Percentiles rank a stretch among this genome's conserved stretches.
phyloP scores from a whole-genome alignment of 1,284 basidiomycete species.

The Marasmius oreades region DNA sequence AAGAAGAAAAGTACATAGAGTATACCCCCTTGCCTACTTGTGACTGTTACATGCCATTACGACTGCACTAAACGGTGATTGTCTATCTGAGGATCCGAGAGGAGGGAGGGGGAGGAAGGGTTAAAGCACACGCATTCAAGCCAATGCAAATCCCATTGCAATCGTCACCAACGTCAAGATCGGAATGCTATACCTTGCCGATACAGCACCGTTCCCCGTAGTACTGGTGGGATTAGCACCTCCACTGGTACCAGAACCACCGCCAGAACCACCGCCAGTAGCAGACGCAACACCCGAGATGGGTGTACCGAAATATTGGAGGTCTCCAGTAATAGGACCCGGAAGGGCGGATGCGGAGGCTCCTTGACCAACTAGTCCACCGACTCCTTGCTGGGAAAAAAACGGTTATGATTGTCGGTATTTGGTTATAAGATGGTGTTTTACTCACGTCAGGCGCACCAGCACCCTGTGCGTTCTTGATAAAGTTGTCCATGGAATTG shows the following conservation, averaged over 20 bases:
- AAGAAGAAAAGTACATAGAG: too few species aligned
- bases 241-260: background rate
- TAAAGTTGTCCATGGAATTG: slow-evolving; percentile 44
- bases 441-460: slow-evolving; percentile 29
- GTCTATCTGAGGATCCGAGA: too few species aligned
- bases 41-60: too few species aligned
- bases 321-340: slow-evolving; percentile 32
- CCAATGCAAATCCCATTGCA: background rate
- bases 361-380: slow-evolving; percentile 37
- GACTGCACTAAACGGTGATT: too few species aligned
- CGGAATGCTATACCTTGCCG: background rate
- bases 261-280: background rate
- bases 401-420: slow-evolving; percentile 1
- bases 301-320: slow-evolving; percentile 24
- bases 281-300: slow-evolving; percentile 17
- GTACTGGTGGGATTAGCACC: background rate
- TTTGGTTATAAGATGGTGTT: background rate
- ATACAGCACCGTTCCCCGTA: background rate
- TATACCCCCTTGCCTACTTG: too few species aligned
- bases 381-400: slow-evolving; percentile 31
- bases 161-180: background rate
- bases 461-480: slow-evolving; percentile 29
- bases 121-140: too few species aligned
- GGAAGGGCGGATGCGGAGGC: slow-evolving; percentile 42
- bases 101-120: too few species aligned